Base-by-base conservation (phyloP, 495 filamentous ascomycete species). In the Hypoxylon crocopeplum region DNA sequence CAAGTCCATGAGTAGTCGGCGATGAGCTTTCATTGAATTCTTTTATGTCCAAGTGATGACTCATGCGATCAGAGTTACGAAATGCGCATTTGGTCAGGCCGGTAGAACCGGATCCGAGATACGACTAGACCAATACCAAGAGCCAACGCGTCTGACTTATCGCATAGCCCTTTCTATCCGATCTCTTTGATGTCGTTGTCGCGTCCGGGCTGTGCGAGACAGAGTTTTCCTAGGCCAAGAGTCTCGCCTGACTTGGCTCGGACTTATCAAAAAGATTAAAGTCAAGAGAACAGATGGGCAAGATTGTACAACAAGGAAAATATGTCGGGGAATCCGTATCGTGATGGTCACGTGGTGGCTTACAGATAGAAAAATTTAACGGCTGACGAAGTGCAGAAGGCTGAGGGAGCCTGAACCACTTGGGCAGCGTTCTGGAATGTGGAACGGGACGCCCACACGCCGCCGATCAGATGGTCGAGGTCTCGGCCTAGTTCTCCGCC, bases 401-500 rank as follows among this genome's bases (percentile, higher is more conserved):
- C n/a, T 33, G 55, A 58, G 46, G 46, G 38, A 58, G 27, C 55
- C 38, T 6, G 30, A 45, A 45, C 40, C 16, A 37, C 57, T 34
- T n/a, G n/a, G n/a, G n/a, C 34, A 41, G 37, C 32, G 21, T 55
- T 61, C 58, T 61, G 38, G 57, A 55, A 59, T 49, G 27, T 45
- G 48, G 24, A 33, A 56, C 46, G 45, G 51, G 40, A 38, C 33
- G 17, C 46, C 34, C 52, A 29, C 52, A 21, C 16, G 6, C 8
- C 12, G 40, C 47, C 38, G 40, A 52, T 52, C 48, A 45, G 32
- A 44, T 37, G 36, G 36, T 40, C 40, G 50, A 45, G 52, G 52
- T 13, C 32, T 34, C 32, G 32, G 32, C 32, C 32, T 34, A n/a
- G 7, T 1, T 19, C 42, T 46, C 19, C 27, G 42, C 42, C 42